phyloP scores from a whole-genome alignment of 148 eudicot species.

The Hydrangea macrophylla region DNA sequence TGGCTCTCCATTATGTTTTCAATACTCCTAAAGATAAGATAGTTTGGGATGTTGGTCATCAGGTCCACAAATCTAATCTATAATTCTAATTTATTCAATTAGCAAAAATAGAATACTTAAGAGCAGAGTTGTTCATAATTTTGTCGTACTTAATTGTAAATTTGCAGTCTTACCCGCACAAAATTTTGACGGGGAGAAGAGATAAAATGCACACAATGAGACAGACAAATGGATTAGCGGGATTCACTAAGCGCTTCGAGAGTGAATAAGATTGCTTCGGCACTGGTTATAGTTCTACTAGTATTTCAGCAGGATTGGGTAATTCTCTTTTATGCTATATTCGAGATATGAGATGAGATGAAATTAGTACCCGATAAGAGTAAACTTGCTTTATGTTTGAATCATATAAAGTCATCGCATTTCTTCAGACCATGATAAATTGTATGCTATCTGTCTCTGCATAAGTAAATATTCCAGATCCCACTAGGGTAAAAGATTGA shows the following conservation, averaged over 20 bases:
- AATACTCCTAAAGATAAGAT: constrained; percentile 83
- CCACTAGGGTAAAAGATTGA: too few relatives aligned
- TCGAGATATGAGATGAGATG: not conserved
- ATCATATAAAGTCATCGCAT: too few relatives aligned
- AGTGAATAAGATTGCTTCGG: constrained; percentile 78
- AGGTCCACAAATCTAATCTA: constrained; percentile 46
- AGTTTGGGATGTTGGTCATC: constrained; percentile 99
- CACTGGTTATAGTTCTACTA: constrained; percentile 78
- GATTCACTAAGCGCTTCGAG: constrained; percentile 76
- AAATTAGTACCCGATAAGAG: not conserved
- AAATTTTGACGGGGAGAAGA: constrained; percentile 89
- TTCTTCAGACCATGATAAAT: too few relatives aligned
- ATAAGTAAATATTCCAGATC: too few relatives aligned
- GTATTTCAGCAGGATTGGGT: constrained; percentile 85
- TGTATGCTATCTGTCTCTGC: too few relatives aligned
- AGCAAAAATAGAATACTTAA: not conserved
- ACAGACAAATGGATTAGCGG: constrained; percentile 76
- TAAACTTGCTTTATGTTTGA: too few relatives aligned
- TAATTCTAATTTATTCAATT: not conserved
- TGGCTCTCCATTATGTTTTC: constrained; percentile 94
- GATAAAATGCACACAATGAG: constrained; percentile 83
- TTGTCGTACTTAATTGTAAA: not conserved
- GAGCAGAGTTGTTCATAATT: not conserved
- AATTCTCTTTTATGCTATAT: constrained; percentile 4
- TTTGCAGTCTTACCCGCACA: constrained; percentile 86